A percentile compares a stretch with the other conserved stretches of the same genome.
Evolutionary conservation across 75 land plant species (phyloP).

Genomic region (Sequoia sempervirens): DNA sequence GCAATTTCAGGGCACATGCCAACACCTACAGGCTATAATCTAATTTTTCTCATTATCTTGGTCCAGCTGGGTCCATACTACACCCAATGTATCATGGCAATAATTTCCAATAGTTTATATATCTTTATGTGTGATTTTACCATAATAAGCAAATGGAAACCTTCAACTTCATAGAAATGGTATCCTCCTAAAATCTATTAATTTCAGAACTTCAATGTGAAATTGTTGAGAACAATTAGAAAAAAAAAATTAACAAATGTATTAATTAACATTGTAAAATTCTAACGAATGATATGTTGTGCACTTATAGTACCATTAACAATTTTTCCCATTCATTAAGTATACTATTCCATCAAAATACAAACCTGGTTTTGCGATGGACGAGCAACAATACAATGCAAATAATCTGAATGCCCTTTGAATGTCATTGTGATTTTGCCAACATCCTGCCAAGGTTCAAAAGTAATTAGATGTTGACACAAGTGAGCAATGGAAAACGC

Average conservation of each 20-base stretch:
- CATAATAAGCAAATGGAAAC: background rate
- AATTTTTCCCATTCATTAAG: background rate
- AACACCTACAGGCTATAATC: background rate
- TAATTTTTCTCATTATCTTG: background rate
- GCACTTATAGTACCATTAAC: background rate
- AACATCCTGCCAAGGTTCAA: slow-evolving; percentile 42
- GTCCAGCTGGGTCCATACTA: background rate
- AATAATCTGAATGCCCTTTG: slow-evolving; percentile 76
- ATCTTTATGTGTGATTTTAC: background rate
- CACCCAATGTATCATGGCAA: background rate
- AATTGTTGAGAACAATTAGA: background rate
- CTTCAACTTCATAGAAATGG: background rate
- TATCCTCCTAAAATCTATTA: background rate
- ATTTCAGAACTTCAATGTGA: background rate
- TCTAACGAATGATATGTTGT: background rate
- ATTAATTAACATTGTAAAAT: background rate
- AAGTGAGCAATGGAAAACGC: background rate
- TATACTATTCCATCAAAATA: background rate
- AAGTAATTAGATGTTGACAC: background rate
- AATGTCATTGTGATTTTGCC: slow-evolving; percentile 50
- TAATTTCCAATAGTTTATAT: no score
- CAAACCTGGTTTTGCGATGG: slow-evolving; percentile 72
- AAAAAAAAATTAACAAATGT: background rate
- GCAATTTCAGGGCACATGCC: no score
- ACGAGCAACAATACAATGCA: slow-evolving; percentile 69